These are phyloP conservation scores for Allium cepa DNA, from an alignment of 106 monocot species.

Conservation along the genomic window DNA sequence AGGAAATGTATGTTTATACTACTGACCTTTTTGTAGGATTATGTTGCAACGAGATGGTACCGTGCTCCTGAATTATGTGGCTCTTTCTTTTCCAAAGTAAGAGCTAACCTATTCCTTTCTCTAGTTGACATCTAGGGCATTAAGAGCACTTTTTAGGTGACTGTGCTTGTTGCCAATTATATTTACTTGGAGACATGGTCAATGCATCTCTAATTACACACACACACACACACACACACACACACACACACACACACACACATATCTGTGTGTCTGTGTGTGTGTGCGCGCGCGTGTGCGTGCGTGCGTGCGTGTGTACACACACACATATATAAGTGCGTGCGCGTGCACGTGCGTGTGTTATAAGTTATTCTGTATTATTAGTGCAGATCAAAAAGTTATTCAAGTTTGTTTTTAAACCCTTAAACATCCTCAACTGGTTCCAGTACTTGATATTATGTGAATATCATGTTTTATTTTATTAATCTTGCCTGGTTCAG, in stretches of 20 bases:
- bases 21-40: constrained; percentile 40
- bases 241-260: too few relatives aligned
- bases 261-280: too few relatives aligned
- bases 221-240: too few relatives aligned
- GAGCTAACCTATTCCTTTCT: not conserved
- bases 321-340: too few relatives aligned
- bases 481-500: too few relatives aligned
- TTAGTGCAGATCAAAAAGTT: not conserved
- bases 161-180: not conserved
- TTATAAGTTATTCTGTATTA: too few relatives aligned
- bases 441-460: not conserved
- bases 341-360: too few relatives aligned
- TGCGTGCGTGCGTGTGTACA: too few relatives aligned
- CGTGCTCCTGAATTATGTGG: constrained; percentile 79
- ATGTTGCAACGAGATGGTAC: constrained; percentile 83
- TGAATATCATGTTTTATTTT: not conserved
- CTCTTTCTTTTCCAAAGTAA: constrained; percentile 76
- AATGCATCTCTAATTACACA: too few relatives aligned
- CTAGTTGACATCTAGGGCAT: not conserved
- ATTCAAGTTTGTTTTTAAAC: not conserved
- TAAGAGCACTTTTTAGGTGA: not conserved
- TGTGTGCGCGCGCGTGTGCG: too few relatives aligned
- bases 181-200: not conserved
- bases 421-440: not conserved
- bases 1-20: constrained; percentile 1